phyloP scores from a whole-genome alignment of 2,329 filamentous ascomycete species.

The Ceratocystis albifundus region DNA sequence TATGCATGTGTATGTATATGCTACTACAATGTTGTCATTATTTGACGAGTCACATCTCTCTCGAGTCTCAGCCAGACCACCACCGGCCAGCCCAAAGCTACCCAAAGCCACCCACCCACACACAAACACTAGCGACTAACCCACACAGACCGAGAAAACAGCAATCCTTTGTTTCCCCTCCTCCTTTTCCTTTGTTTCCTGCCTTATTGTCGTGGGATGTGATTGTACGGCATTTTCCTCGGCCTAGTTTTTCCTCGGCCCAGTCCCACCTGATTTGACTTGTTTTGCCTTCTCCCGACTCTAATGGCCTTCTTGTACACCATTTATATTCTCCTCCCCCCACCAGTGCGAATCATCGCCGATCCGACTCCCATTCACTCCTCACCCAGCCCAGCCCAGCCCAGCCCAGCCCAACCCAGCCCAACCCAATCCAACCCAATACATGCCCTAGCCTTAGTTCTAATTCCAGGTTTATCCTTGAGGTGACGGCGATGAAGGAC shows the following conservation, averaged over 20 bases:
- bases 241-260: no score
- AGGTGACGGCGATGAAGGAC: conserved; percentile 1
- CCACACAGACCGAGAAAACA: conserved; percentile 7
- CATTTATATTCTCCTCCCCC: not conserved
- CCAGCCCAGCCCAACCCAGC: not conserved
- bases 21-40: not conserved
- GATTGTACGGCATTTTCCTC: not conserved
- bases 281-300: no score
- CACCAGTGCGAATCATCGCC: no score
- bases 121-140: not conserved
- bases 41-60: not conserved
- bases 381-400: not conserved
- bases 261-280: no score
- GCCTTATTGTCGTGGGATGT: not conserved
- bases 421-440: no score
- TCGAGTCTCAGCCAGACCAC: not conserved
- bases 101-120: no score
- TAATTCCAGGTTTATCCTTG: not conserved
- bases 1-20: not conserved
- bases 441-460: not conserved
- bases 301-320: no score
- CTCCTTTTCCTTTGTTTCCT: not conserved
- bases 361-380: not conserved
- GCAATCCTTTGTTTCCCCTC: not conserved
- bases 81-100: not conserved